These are phyloP conservation scores for Trichoderma sp. DNA, from an alignment of 2,329 filamentous ascomycete species.

Conservation along the genomic window DNA sequence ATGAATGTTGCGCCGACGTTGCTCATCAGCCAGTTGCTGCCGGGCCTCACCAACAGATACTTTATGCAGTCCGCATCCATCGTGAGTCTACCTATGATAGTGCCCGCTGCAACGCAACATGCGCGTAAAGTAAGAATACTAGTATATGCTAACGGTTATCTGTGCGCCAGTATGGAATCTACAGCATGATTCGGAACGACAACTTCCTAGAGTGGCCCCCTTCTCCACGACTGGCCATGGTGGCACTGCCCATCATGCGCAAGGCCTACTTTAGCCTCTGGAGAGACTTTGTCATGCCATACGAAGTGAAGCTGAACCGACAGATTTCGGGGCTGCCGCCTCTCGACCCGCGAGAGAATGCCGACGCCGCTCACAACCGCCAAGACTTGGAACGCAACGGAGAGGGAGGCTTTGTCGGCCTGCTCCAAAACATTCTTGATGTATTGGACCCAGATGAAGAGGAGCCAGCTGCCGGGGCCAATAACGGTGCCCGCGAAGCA, in stretches of 20 bases:
- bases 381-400: constrained; percentile 32
- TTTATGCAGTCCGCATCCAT: constrained; percentile 49
- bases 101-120: not conserved
- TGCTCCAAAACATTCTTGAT: constrained; percentile 45
- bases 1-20: constrained; percentile 53
- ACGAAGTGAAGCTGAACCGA: constrained; percentile 55
- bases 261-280: constrained; percentile 53
- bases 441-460: constrained; percentile 43
- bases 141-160: constrained; percentile 11
- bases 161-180: constrained; percentile 50
- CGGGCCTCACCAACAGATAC: constrained; percentile 48
- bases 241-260: constrained; percentile 53
- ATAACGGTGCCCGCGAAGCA: constrained; percentile 9
- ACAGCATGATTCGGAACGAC: constrained; percentile 50
- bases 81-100: constrained; percentile 40
- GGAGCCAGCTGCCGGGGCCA: constrained; percentile 28
- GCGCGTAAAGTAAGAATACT: not conserved
- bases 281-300: constrained; percentile 49
- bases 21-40: constrained; percentile 50
- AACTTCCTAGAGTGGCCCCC: constrained; percentile 58
- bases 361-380: constrained; percentile 31
- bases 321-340: constrained; percentile 49
- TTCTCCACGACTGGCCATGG: constrained; percentile 55
- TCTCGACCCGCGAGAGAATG: constrained; percentile 35
- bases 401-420: constrained; percentile 42